Evolutionary conservation across 2,329 filamentous ascomycete species (phyloP), one percentile per base, ranked within the genome.

Genomic region (Botrytis medusae): DNA sequence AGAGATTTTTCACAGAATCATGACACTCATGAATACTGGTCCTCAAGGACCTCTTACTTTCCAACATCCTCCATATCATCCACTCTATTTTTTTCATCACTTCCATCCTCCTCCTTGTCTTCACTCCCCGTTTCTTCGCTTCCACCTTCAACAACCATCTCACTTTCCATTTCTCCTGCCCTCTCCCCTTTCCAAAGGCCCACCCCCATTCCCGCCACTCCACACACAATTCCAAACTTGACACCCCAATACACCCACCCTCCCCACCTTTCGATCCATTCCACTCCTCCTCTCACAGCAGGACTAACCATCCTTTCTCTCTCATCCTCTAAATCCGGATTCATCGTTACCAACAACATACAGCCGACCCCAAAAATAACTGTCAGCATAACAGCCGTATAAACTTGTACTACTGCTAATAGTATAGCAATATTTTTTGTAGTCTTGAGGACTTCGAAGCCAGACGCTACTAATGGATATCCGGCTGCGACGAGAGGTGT

Each of bases 381-480:
- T 32, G 63, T 67, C 32, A 67, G 32, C 44, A 67, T 67, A 16
- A 51, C 1, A 44, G 63, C 63, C 12, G 44, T 67, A 48, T 67
- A 67, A 1, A 67, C 63, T 3, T 67, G 63, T 10, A 67, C 44
- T 8, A 48, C 14, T 1, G 63, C 44, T 2, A 67, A 2, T 6
- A 67, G 7, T 4, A 67, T 20, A 10, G 63, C 63, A 44, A 67
- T 67, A 12, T 67, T 51, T 18, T 37, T 67, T 0, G 63, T 67
- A 2, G 63, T 67, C 14, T n/a, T 48, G 12, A 67, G 44, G 29
- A 67, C 44, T 7, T 46, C 44, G 2, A 51, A n/a, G 14, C 29
- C 32, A 12, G 63, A 67, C 0, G 32, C 46, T 4, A 67, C 51
- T 6, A 67, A 2, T 1, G 64, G 64, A n/a, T 67, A 67, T 2